Evolutionary conservation across 345 rosid genomes (phyloP).

Genomic region (Camelina sativa): DNA sequence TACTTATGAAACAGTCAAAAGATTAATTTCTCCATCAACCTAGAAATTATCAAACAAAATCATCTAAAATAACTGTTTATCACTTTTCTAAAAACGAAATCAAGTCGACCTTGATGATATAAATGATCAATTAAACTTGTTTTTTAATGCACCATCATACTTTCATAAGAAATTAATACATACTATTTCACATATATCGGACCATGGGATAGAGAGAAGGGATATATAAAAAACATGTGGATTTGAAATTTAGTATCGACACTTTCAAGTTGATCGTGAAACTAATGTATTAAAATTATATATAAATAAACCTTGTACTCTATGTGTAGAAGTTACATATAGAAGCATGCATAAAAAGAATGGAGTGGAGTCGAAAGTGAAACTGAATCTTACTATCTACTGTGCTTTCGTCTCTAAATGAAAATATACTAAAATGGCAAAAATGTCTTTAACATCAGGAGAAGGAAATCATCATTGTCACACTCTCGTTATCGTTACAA

Average conservation of each 20-base stretch:
- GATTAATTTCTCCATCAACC: background rate
- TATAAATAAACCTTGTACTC: background rate
- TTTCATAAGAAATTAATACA: background rate
- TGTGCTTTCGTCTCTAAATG: background rate
- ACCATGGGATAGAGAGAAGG: background rate
- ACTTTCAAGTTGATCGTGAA: background rate
- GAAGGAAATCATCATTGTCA: slow-evolving; percentile 19
- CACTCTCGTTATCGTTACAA: background rate
- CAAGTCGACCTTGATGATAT: background rate
- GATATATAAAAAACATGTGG: background rate
- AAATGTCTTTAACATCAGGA: background rate
- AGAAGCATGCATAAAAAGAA: slow-evolving; percentile 3
- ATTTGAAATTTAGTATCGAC: background rate
- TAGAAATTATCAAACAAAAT: too few species aligned
- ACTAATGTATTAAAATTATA: background rate
- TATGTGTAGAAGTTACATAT: background rate
- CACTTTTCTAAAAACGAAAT: background rate
- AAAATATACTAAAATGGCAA: slow-evolving; percentile 1
- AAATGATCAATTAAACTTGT: background rate
- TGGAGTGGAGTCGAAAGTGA: background rate
- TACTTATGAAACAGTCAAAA: background rate
- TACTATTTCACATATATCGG: background rate
- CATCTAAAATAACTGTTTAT: too few species aligned
- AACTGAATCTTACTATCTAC: slow-evolving; percentile 1
- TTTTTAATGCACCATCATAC: background rate